Percentiles rank a stretch among this genome's conserved stretches.
These are phyloP conservation scores for Erodium maritimum DNA, from an alignment of 345 rosid species.

Conservation along the genomic window DNA sequence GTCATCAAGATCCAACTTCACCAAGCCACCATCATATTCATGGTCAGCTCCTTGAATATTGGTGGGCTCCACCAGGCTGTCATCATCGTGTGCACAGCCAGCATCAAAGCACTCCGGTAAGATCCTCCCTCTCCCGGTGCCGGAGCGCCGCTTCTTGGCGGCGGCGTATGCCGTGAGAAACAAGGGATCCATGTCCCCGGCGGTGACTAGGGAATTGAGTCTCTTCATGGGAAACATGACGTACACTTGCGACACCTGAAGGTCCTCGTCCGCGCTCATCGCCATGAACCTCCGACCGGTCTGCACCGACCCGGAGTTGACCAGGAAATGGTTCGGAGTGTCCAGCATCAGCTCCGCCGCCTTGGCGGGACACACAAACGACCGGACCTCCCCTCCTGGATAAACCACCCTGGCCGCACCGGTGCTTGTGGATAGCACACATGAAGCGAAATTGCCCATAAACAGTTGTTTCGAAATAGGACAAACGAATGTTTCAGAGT, in stretches of 20 bases:
- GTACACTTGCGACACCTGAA: constrained; percentile 50
- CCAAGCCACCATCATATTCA: constrained; percentile 11
- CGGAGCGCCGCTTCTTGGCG: too few relatives aligned
- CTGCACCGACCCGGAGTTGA: constrained; percentile 52
- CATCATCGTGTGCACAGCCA: neutral
- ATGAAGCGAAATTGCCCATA: constrained; percentile 83
- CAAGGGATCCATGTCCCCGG: constrained; percentile 70
- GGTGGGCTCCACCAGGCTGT: constrained; percentile 6
- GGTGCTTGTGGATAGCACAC: constrained; percentile 29
- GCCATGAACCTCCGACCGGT: constrained; percentile 55
- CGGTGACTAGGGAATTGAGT: constrained; percentile 38
- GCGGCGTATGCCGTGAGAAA: too few relatives aligned
- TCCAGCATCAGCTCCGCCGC: constrained; percentile 92
- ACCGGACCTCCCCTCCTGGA: constrained; percentile 56
- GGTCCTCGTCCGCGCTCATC: constrained; percentile 67
- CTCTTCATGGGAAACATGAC: constrained; percentile 70
- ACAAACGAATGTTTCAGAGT: too few relatives aligned
- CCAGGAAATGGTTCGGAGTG: constrained; percentile 63
- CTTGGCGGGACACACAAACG: constrained; percentile 36
- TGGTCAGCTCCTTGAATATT: constrained; percentile 7
- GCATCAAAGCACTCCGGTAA: constrained; percentile 21
- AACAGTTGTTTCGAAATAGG: too few relatives aligned
- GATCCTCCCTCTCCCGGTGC: constrained; percentile 18
- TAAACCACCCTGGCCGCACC: constrained; percentile 40
- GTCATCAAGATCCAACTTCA: constrained; percentile 45